Conservation (phyloP, 441 rosid species). For the Aleurites moluccanus region DNA sequence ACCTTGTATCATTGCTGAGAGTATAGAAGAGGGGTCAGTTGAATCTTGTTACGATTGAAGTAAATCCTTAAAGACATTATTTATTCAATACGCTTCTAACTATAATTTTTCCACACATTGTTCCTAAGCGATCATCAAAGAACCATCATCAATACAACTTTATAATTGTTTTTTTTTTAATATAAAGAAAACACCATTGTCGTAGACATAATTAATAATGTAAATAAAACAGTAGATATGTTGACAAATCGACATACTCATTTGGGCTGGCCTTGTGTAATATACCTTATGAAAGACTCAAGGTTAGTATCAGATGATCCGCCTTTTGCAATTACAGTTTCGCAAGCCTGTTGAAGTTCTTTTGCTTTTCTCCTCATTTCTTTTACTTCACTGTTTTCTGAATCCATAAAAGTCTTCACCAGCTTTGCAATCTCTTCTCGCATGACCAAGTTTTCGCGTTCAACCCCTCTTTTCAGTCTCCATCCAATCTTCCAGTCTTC, state of each 20-base stretch:
- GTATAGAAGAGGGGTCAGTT: too few relatives aligned
- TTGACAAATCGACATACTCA: background rate
- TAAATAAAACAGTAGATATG: background rate
- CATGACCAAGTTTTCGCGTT: constrained; percentile 9
- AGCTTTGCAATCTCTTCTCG: constrained; percentile 20
- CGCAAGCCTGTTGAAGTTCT: constrained; percentile 24
- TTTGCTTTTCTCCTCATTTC: constrained; percentile 32
- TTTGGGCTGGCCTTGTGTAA: background rate
- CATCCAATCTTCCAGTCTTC: constrained; percentile 59
- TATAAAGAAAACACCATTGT: too few relatives aligned
- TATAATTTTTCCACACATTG: too few relatives aligned
- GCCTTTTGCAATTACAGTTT: constrained; percentile 21
- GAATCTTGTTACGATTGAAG: too few relatives aligned
- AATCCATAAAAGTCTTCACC: constrained; percentile 38
- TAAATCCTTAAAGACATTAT: too few relatives aligned
- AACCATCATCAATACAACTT: too few relatives aligned
- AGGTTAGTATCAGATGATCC: constrained; percentile 32
- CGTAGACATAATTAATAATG: background rate
- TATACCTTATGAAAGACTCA: constrained; percentile 24
- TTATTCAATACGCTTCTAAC: too few relatives aligned
- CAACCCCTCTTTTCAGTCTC: constrained; percentile 24
- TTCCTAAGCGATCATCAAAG: too few relatives aligned
- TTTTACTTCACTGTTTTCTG: constrained; percentile 25
- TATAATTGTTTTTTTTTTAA: too few relatives aligned
- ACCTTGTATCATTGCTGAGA: too few relatives aligned